Percentiles rank a stretch among this genome's conserved stretches.
phyloP scores from a whole-genome alignment of 495 filamentous ascomycete species.

The Parachaetomium inaequale region DNA sequence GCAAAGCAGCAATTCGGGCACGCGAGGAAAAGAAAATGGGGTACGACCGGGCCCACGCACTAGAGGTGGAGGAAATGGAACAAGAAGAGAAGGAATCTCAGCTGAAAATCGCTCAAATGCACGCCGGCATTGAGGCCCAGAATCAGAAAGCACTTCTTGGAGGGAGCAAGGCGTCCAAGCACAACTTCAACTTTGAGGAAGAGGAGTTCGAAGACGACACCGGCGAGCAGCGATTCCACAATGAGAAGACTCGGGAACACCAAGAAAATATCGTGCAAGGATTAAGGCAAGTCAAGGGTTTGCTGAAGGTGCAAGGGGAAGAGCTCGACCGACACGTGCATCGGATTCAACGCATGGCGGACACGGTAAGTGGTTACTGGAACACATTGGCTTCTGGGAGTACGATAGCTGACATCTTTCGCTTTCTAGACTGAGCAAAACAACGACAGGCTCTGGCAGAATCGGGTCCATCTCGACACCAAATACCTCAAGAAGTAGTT shows the following conservation, averaged over 20 bases:
- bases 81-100: background rate
- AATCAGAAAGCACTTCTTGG: slow-evolving; percentile 14
- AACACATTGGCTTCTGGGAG: no score
- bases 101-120: background rate
- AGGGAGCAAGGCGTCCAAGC: background rate
- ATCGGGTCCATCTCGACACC: background rate
- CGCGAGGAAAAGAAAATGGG: slow-evolving; percentile 16
- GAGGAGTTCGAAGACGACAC: slow-evolving; percentile 21
- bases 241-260: slow-evolving; percentile 3
- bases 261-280: background rate
- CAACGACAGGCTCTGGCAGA: background rate
- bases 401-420: no score
- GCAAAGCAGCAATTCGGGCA: background rate
- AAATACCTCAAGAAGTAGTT: background rate
- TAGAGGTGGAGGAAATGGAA: background rate
- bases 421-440: background rate
- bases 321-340: background rate
- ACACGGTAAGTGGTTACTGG: background rate
- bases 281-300: background rate
- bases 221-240: slow-evolving; percentile 22
- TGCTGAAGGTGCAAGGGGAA: background rate
- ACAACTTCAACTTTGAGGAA: slow-evolving; percentile 17
- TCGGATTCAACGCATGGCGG: slow-evolving; percentile 14
- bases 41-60: background rate
- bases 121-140: background rate